Evolutionary conservation across 495 filamentous ascomycete genomes (phyloP), one percentile per base, ranked within the genome.

Genomic region (Hypoxylon trugodes): DNA sequence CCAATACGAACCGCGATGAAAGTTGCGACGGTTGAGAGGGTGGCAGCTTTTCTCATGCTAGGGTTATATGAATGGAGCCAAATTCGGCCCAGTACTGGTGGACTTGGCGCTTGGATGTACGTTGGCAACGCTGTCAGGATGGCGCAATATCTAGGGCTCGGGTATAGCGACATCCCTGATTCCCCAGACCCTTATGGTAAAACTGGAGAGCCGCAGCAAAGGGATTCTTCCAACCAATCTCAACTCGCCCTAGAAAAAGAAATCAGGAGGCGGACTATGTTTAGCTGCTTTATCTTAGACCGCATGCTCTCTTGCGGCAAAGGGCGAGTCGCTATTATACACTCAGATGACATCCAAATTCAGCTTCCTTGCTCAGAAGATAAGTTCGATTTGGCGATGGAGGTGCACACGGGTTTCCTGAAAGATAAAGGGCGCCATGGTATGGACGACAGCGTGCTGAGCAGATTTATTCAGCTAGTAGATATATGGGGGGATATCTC

Each of bases 41-140:
- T 90, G 2, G 90, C 94, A 66, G 90, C 89, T 3, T 79, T 91
- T 15, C 76, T 95, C 37, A 95, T 96, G 90, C 78, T 96, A 7
- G 89, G 86, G 0, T 79, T 95, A 16, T 90, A 95, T 65, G 91
- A 94, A 68, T 95, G 91, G 91, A 88, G 89, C 24, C 90, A 90
- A 78, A 86, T 83, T 28, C 61, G 61, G 6, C 79, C 79, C 28
- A 72, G 68, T 64, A 76, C 77, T 1, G 85, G 90, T 35, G 91
- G 90, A 0, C 82, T 86, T 61, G 86, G 84, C 51, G 90, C 90
- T 7, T 95, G 90, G 87, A 78, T 92, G 59, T 90, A 90, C 59
- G 83, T 93, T 12, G 90, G 91, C 6, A 79, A 86, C 60, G 92
- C 92, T 24, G 90, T 93, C 22, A 84, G 90, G 33, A 80, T 81